Conservation (phyloP, 345 rosid species). For the Moricandia moricandioides region DNA sequence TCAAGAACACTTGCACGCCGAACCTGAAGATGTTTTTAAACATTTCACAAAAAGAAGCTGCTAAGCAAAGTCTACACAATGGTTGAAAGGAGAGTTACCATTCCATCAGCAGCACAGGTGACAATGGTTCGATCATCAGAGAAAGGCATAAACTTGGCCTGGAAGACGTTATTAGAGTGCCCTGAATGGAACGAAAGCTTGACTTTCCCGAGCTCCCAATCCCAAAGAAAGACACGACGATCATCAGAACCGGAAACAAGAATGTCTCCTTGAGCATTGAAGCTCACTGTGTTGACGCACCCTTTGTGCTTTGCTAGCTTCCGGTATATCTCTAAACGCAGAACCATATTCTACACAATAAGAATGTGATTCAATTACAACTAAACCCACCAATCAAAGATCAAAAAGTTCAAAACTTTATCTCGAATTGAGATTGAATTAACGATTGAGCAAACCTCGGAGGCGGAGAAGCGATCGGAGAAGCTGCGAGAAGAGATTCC, state of each 20-base stretch:
- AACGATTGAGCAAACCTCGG: slow-evolving; percentile 53
- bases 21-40: slow-evolving; percentile 44
- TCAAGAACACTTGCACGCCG: slow-evolving; percentile 74
- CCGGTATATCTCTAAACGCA: slow-evolving; percentile 54
- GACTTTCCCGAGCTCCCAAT: slow-evolving; percentile 64
- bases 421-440: neutral
- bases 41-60: neutral
- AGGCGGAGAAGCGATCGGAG: slow-evolving; percentile 67
- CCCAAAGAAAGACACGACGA: slow-evolving; percentile 64
- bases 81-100: slow-evolving; percentile 41
- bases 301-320: slow-evolving; percentile 74
- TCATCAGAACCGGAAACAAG: slow-evolving; percentile 91
- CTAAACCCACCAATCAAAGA: slow-evolving; percentile 1
- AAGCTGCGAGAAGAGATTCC: slow-evolving; percentile 61
- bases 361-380: neutral
- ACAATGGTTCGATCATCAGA: slow-evolving; percentile 77
- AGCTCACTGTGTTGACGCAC: slow-evolving; percentile 78
- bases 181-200: slow-evolving; percentile 73
- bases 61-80: neutral
- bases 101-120: slow-evolving; percentile 91
- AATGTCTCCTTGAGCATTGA: slow-evolving; percentile 57
- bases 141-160: slow-evolving; percentile 81
- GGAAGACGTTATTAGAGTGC: slow-evolving; percentile 71
- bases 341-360: slow-evolving; percentile 60
- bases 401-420: neutral